Percentiles rank a stretch among this genome's conserved stretches.
phyloP scores from a whole-genome alignment of 805 yeast species.

The Candida saitoana region DNA sequence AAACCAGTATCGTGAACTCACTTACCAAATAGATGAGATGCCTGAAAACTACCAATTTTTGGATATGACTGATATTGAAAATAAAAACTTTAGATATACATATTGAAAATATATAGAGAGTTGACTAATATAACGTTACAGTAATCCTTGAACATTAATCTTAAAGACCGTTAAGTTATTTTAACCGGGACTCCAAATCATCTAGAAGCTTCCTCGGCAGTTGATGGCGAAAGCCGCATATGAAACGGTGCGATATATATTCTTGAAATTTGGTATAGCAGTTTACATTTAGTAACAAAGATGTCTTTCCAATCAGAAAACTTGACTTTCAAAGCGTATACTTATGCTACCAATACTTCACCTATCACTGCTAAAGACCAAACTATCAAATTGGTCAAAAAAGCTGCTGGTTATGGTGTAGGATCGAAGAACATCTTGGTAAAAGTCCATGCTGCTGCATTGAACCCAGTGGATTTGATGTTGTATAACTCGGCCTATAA shows the following conservation, averaged over 20 bases:
- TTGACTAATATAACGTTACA: too few relatives aligned
- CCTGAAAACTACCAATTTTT: constrained; percentile 42
- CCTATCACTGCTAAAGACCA: neutral
- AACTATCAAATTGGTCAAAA: neutral
- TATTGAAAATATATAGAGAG: constrained; percentile 22
- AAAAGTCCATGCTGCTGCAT: constrained; percentile 28
- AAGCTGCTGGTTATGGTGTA: constrained; percentile 2
- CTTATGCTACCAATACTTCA: neutral
- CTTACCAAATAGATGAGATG: constrained; percentile 4
- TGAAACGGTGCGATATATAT: too few relatives aligned
- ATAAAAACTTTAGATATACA: constrained; percentile 53
- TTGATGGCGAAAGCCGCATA: too few relatives aligned
- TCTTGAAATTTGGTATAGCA: too few relatives aligned
- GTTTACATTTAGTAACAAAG: too few relatives aligned
- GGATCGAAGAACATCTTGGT: constrained; percentile 16
- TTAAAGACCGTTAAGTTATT: too few relatives aligned
- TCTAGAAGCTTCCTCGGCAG: too few relatives aligned
- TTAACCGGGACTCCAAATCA: too few relatives aligned
- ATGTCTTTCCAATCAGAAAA: neutral
- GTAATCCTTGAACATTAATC: too few relatives aligned
- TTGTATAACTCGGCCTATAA: constrained; percentile 15
- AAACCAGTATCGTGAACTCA: constrained; percentile 46
- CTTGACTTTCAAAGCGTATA: constrained; percentile 3
- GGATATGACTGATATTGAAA: constrained; percentile 60
- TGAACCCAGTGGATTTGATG: constrained; percentile 31